Evolutionary conservation across 345 rosid species (phyloP), one percentile per base, ranked within the genome.

Genomic region (Eucalyptus polybractea): DNA sequence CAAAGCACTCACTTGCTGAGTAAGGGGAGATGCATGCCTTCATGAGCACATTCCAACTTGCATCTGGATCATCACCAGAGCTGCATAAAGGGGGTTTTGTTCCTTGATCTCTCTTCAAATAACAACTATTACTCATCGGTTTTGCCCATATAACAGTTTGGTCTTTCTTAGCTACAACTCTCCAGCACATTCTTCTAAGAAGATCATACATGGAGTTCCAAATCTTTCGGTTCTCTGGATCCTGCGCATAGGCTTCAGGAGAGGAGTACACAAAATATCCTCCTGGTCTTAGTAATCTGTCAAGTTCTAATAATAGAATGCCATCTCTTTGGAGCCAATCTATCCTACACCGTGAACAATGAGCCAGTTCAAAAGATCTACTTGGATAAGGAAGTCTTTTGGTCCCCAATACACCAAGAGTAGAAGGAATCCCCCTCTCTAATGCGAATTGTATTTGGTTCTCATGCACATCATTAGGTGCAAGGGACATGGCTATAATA

Each of bases 321-420:
- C 99, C 99, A 91, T 96, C 97, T 93, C 99, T 95, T 90, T 97
- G 98, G 90, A 96, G 98, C 99, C 99, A 98, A 92, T 98, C 99
- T 89, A 98, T 98, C 80, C 99, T 92, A 90, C 99, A 98, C 89
- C 99, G 92, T 31, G 99, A 98, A 91, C 99, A 98, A 92, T 98
- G 99, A 89, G 96, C 99, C 86, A 98, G 92, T 89, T 98, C 99
- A 93, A 97, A 98, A n/a, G 99, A 96, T 91, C 98, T 94, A 88
- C 99, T 97, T 40, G 99, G 99, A 92, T 96, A 98, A 37, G 99
- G 99, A 92, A 97, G 98, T 80, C 98, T 94, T 92, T 96, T 98
- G 69, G 99, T 98, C 89, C 97, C 99, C 92, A 98, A 93, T 22
- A 98, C 99, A 90, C 99, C 99, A 53, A 98, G 98, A 45, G 97